A percentile compares a stretch with the other conserved stretches of the same genome.
phyloP scores from a whole-genome alignment of 2,329 filamentous ascomycete genomes.

The Beauveria sp. region DNA sequence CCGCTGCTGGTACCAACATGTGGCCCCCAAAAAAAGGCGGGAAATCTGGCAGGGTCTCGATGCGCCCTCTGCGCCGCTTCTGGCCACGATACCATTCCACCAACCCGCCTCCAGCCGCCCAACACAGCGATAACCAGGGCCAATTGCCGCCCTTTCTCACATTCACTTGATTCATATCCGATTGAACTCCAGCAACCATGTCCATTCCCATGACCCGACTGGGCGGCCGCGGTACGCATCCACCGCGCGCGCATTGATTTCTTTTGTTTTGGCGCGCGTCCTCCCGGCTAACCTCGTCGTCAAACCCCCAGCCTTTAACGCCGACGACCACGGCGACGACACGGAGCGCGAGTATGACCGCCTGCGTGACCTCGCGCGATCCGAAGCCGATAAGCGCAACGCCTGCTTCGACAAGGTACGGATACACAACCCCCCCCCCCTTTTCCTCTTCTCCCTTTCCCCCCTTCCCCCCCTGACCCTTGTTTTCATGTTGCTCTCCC shows the following conservation, averaged over 20 bases:
- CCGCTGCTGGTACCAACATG: too few relatives aligned
- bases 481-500: not conserved
- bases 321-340: conserved; percentile 51
- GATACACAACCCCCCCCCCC: not conserved
- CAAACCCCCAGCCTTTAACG: conserved; percentile 59
- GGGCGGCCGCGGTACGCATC: conserved; percentile 37
- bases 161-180: too few relatives aligned
- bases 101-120: not conserved
- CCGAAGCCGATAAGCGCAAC: conserved; percentile 71
- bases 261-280: not conserved
- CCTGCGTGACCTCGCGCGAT: conserved; percentile 72
- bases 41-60: too few relatives aligned
- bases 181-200: conserved; percentile 18
- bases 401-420: conserved; percentile 67
- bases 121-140: not conserved
- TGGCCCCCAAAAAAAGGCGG: too few relatives aligned
- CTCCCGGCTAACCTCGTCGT: not conserved
- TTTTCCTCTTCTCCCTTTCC: not conserved
- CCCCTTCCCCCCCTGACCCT: not conserved
- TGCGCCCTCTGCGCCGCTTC: too few relatives aligned
- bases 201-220: conserved; percentile 36
- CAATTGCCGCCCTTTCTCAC: not conserved
- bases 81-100: too few relatives aligned
- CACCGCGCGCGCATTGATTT: not conserved
- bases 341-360: conserved; percentile 87